These are phyloP conservation scores for Diaporthe sp. DNA, from an alignment of 2,329 filamentous ascomycete genomes.

Conservation along the genomic window DNA sequence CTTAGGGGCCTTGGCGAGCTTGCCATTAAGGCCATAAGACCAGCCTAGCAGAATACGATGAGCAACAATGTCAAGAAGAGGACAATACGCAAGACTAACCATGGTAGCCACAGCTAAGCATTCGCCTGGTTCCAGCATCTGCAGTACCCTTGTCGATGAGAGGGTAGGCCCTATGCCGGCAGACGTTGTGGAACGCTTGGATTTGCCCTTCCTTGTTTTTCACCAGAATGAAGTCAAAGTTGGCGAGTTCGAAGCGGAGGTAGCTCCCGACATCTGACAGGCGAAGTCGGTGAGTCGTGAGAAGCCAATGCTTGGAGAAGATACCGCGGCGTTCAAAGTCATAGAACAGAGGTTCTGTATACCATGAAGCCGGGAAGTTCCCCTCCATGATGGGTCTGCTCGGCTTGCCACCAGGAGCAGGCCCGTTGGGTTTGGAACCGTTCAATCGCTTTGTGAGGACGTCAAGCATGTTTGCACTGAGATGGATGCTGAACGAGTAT, in stretches of 20 bases:
- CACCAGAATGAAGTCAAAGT: background rate
- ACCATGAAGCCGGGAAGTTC: background rate
- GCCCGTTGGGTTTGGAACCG: background rate
- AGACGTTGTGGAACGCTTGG: background rate
- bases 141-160: constrained; percentile 40
- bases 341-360: background rate
- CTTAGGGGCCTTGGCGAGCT: background rate
- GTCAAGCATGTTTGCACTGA: background rate
- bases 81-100: background rate
- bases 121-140: background rate
- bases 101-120: background rate
- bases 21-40: background rate
- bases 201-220: background rate
- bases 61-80: background rate
- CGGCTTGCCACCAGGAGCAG: background rate
- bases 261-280: background rate
- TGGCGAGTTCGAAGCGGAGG: background rate
- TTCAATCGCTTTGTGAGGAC: background rate
- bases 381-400: background rate
- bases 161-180: background rate
- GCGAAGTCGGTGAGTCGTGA: background rate
- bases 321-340: background rate
- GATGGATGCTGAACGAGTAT: background rate
- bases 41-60: background rate
- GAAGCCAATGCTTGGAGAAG: background rate